phyloP scores from a whole-genome alignment of 345 rosid species.

The Laguncularia racemosa region DNA sequence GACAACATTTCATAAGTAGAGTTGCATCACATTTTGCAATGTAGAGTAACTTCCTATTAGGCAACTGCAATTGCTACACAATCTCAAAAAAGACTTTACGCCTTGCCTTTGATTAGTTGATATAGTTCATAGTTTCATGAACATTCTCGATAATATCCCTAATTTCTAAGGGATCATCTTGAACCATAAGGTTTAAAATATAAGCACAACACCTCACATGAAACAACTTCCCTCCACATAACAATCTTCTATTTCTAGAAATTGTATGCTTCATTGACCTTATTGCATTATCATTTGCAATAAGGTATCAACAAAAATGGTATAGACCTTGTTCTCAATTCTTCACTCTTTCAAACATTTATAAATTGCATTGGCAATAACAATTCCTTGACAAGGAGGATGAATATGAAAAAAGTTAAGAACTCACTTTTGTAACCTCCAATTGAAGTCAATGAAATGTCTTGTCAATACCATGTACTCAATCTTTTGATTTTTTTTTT shows the following conservation, averaged over 20 bases:
- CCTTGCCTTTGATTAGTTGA: slow-evolving; percentile 1
- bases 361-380: not conserved
- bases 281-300: not conserved
- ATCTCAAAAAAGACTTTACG: not conserved
- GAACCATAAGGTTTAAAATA: slow-evolving; percentile 4
- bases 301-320: not conserved
- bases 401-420: slow-evolving; percentile 4
- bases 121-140: not conserved
- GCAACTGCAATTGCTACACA: slow-evolving; percentile 3
- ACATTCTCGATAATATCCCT: not conserved
- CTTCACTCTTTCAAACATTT: slow-evolving; percentile 9
- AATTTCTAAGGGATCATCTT: slow-evolving; percentile 2
- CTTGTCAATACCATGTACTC: not conserved
- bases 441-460: not conserved
- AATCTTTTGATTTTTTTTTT: slow-evolving; percentile 3
- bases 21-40: not conserved
- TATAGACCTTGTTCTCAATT: not conserved
- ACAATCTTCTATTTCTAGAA: not conserved
- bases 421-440: not conserved
- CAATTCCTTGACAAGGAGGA: slow-evolving; percentile 5
- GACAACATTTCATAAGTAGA: not conserved
- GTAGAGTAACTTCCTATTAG: not conserved
- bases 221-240: slow-evolving; percentile 7
- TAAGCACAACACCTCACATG: not conserved
- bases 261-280: not conserved